phyloP scores from a whole-genome alignment of 2,329 filamentous ascomycete species.

The Clarireedia monteithiana region DNA sequence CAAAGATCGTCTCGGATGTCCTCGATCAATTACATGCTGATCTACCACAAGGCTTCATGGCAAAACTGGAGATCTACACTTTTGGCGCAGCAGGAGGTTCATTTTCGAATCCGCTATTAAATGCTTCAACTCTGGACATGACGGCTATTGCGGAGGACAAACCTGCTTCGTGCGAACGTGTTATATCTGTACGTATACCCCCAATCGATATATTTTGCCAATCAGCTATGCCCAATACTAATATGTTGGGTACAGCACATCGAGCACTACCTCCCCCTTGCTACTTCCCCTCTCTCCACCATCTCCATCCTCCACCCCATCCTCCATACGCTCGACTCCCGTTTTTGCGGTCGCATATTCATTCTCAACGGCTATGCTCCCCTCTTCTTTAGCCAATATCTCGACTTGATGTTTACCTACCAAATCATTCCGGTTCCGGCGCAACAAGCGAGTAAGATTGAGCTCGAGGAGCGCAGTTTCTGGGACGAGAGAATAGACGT shows the following conservation, averaged over 20 bases:
- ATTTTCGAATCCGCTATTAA: constrained; percentile 61
- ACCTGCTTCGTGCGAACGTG: constrained; percentile 4
- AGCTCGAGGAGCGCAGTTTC: neutral
- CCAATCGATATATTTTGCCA: neutral
- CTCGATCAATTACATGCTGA: constrained; percentile 69
- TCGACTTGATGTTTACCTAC: constrained; percentile 7
- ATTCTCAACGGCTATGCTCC: constrained; percentile 4
- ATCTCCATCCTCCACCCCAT: constrained; percentile 54
- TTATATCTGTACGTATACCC: constrained; percentile 4
- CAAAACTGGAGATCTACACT: constrained; percentile 65
- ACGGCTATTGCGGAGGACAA: neutral
- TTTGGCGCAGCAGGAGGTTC: constrained; percentile 72
- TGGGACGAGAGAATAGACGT: constrained; percentile 11
- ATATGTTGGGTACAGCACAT: constrained; percentile 49
- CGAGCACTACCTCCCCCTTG: constrained; percentile 55
- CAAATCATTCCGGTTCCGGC: neutral
- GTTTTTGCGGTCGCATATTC: constrained; percentile 30
- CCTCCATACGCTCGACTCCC: constrained; percentile 33
- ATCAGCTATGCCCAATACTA: neutral
- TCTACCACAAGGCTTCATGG: constrained; percentile 51
- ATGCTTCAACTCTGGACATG: neutral
- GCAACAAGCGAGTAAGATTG: neutral
- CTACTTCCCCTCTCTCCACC: constrained; percentile 61
- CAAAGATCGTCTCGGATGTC: constrained; percentile 62
- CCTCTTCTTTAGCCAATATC: constrained; percentile 13